Evolutionary conservation across 2,329 filamentous ascomycete species (phyloP), one percentile per base, ranked within the genome.

Genomic region (Fusarium oxysporum): DNA sequence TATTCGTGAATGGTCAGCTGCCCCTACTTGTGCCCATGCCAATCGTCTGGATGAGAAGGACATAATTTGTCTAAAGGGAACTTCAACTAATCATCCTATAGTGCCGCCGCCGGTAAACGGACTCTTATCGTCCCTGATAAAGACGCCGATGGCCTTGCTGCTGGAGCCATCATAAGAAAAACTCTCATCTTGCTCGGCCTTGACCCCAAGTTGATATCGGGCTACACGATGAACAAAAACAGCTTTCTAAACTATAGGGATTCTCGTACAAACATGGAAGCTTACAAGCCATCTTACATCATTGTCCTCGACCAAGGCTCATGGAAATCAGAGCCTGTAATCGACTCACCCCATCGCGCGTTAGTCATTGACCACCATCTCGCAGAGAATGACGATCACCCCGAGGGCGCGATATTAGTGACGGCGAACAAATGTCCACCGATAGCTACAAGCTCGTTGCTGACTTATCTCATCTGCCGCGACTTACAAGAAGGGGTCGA

Each of bases 301-400:
- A 90, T 92, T 77, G 85, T 92, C 2, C 83, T 92, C 8, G 91
- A 92, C 71, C 91, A 92, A 78, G 91, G 91, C 19, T 91, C 90
- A 44, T 84, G 87, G 21, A 83, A 82, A 47, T 86, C 85, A 2
- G 85, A 85, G 8, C 85, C 89, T 3, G 79, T 92, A 16, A 83
- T 90, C 28, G 84, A 88, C 40, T 72, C 75, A 3, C 78, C 83
- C 2, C 85, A 88, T 54, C 86, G 83, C 55, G 86, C 85, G 4
- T 80, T 93, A 7, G 81, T 93, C 17, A 90, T 93, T 65, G 91
- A 93, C 74, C 91, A 93, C 67, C 91, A 93, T 76, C 84, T 88
- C 67, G 85, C 86, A n/a, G 64, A 81, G 16, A 81, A 81, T 7
- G 83, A 86, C 13, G 87, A 89, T 47, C 92, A 92, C 66, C 91